These are phyloP conservation scores for Russula lepida DNA, from an alignment of 768 basidiomycete genomes.

Conservation along the genomic window DNA sequence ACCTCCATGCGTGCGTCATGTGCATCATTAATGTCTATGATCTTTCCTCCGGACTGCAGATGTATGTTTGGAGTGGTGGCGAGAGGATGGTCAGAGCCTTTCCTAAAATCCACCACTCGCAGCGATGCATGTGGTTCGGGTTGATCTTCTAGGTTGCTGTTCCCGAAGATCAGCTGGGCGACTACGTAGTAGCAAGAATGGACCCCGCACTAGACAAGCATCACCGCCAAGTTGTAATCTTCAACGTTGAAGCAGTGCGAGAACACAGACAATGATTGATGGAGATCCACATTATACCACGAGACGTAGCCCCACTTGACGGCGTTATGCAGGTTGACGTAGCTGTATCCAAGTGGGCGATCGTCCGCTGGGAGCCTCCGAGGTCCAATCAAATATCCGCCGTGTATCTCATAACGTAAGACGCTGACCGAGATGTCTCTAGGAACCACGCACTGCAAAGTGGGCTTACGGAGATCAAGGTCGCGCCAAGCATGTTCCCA, in stretches of 20 bases:
- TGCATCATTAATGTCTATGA: background rate
- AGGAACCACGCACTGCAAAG: slow-evolving; percentile 10
- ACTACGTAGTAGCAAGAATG: no score
- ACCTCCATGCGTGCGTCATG: slow-evolving; percentile 11
- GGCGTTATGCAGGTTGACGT: slow-evolving; percentile 3
- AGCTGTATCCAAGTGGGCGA: slow-evolving; percentile 16
- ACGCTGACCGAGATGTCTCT: slow-evolving; percentile 1
- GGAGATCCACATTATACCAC: slow-evolving; percentile 14
- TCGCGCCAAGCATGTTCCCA: slow-evolving; percentile 10
- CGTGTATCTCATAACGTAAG: slow-evolving; percentile 12
- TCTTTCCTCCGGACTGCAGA: slow-evolving; percentile 1
- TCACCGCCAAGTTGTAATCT: slow-evolving; percentile 10
- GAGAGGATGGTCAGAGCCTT: slow-evolving; percentile 10
- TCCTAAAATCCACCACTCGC: slow-evolving; percentile 3
- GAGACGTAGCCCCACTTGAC: background rate
- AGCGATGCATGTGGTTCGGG: slow-evolving; percentile 9
- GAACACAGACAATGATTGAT: slow-evolving; percentile 1
- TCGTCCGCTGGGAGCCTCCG: slow-evolving; percentile 10
- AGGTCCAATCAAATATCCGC: slow-evolving; percentile 9
- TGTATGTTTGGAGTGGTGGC: slow-evolving; percentile 2
- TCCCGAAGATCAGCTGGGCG: background rate
- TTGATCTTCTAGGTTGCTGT: slow-evolving; percentile 4
- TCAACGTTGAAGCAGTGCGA: slow-evolving; percentile 12
- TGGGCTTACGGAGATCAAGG: slow-evolving; percentile 12
- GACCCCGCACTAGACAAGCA: slow-evolving; percentile 13